A percentile compares a stretch with the other conserved stretches of the same genome.
phyloP scores from a whole-genome alignment of 78 protist species.

The Dictyostelium firmibasis region DNA sequence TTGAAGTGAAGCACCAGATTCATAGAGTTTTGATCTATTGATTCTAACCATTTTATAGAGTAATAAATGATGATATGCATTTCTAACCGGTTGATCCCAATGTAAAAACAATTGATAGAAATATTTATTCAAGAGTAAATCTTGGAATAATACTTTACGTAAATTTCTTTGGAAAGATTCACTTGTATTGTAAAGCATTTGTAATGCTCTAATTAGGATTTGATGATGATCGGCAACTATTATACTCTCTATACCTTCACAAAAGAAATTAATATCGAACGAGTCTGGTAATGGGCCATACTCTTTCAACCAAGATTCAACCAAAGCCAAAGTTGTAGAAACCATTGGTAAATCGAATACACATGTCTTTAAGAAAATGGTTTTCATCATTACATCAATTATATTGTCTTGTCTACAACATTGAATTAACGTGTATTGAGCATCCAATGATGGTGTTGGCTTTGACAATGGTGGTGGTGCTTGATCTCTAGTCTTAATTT shows the following conservation, averaged over 20 bases:
- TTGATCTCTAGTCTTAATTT: slow-evolving; percentile 52
- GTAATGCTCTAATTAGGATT: slow-evolving; percentile 28
- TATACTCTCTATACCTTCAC: slow-evolving; percentile 70
- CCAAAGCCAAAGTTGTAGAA: slow-evolving; percentile 6
- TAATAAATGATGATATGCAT: slow-evolving; percentile 68
- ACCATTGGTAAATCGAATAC: slow-evolving; percentile 38
- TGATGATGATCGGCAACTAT: slow-evolving; percentile 71
- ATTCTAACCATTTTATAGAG: slow-evolving; percentile 77
- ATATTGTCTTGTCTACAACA: slow-evolving; percentile 13
- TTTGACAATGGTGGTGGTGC: slow-evolving; percentile 41
- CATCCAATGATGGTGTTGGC: slow-evolving; percentile 67
- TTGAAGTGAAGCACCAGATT: slow-evolving; percentile 39
- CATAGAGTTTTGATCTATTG: slow-evolving; percentile 32
- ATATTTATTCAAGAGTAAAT: slow-evolving; percentile 35
- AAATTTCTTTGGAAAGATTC: slow-evolving; percentile 59
- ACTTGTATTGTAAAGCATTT: slow-evolving; percentile 39
- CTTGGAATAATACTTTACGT: slow-evolving; percentile 17
- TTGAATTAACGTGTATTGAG: slow-evolving; percentile 36
- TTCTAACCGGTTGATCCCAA: slow-evolving; percentile 79
- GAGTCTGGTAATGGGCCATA: slow-evolving; percentile 47
- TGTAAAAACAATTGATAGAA: slow-evolving; percentile 67
- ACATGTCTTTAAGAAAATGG: slow-evolving; percentile 53
- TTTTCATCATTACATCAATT: slow-evolving; percentile 33
- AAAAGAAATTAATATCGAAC: slow-evolving; percentile 64
- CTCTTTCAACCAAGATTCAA: slow-evolving; percentile 58